phyloP scores from a whole-genome alignment of 106 monocot genomes.

The Phalaenopsis aphrodite region DNA sequence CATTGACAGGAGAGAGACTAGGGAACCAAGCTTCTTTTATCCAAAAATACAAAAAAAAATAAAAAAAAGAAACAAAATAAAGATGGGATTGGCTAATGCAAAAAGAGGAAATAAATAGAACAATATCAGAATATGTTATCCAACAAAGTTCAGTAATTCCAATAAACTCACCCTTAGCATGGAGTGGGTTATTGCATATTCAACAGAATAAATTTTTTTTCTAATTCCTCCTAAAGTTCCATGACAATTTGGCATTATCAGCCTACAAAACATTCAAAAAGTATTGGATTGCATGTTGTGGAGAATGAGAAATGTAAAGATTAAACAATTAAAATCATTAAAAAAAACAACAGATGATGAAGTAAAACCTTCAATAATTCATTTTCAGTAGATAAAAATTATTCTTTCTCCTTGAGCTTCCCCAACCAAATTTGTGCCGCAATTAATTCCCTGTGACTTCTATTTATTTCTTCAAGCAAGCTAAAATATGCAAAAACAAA shows the following conservation, averaged over 20 bases:
- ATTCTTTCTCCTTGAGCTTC: constrained; percentile 42
- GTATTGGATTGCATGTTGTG: too few relatives aligned
- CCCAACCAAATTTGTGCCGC: constrained; percentile 44
- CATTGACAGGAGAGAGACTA: too few relatives aligned
- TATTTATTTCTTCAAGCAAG: constrained; percentile 71
- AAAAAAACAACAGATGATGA: not conserved
- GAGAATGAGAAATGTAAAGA: not conserved
- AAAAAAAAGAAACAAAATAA: too few relatives aligned
- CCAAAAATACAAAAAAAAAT: too few relatives aligned
- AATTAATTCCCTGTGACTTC: constrained; percentile 48
- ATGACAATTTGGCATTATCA: constrained; percentile 52
- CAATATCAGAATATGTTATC: not conserved
- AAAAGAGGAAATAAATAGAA: not conserved
- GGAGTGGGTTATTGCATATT: constrained; percentile 38
- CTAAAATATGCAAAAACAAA: constrained; percentile 29
- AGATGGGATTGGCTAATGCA: too few relatives aligned
- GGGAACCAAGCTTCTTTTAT: too few relatives aligned
- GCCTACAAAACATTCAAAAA: constrained; percentile 26
- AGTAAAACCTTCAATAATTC: constrained; percentile 57
- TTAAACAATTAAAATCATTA: not conserved
- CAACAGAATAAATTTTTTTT: constrained; percentile 40
- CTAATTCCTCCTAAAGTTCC: constrained; percentile 73
- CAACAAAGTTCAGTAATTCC: not conserved
- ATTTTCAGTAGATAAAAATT: constrained; percentile 62
- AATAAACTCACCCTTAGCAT: not conserved